A percentile compares a stretch with the other conserved stretches of the same genome.
Evolutionary conservation across 176 grass and related monocot species (phyloP).

Genomic region (Raddia distichophylla): DNA sequence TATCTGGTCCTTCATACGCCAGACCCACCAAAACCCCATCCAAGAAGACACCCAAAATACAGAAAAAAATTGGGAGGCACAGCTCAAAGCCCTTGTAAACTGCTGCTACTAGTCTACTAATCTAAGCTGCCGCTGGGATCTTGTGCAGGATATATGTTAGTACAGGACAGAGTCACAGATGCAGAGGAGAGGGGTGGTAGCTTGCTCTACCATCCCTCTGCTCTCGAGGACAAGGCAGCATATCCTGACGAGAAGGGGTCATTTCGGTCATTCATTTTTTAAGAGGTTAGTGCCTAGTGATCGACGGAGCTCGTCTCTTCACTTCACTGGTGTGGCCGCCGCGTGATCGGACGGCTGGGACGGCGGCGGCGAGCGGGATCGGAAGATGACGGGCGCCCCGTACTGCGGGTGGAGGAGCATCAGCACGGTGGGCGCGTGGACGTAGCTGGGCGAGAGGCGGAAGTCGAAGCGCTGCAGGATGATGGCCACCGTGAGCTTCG

Average conservation of each 20-base stretch:
- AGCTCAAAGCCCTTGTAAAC: constrained; percentile 37
- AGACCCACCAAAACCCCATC: constrained; percentile 48
- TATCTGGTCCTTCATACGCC: constrained; percentile 61
- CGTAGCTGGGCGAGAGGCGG: constrained; percentile 81
- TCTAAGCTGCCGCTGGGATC: constrained; percentile 54
- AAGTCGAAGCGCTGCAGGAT: constrained; percentile 86
- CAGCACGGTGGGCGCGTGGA: constrained; percentile 92
- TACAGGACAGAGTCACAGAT: neutral
- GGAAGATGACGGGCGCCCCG: constrained; percentile 85
- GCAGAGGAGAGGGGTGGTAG: neutral
- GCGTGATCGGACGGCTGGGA: constrained; percentile 35
- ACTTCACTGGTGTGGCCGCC: neutral
- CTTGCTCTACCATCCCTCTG: constrained; percentile 35
- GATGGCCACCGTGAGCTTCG: constrained; percentile 86
- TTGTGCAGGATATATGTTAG: constrained; percentile 65
- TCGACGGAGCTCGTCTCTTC: neutral
- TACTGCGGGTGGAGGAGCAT: constrained; percentile 99
- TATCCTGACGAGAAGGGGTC: constrained; percentile 36
- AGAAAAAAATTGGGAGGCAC: constrained; percentile 48
- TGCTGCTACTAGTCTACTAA: constrained; percentile 42
- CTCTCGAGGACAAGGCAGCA: constrained; percentile 34
- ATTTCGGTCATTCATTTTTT: constrained; percentile 46
- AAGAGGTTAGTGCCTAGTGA: constrained; percentile 28
- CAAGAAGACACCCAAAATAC: constrained; percentile 44
- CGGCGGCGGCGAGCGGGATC: constrained; percentile 18